These are phyloP conservation scores for Podosphaera xanthii DNA, from an alignment of 2,329 filamentous ascomycete genomes.

Conservation along the genomic window DNA sequence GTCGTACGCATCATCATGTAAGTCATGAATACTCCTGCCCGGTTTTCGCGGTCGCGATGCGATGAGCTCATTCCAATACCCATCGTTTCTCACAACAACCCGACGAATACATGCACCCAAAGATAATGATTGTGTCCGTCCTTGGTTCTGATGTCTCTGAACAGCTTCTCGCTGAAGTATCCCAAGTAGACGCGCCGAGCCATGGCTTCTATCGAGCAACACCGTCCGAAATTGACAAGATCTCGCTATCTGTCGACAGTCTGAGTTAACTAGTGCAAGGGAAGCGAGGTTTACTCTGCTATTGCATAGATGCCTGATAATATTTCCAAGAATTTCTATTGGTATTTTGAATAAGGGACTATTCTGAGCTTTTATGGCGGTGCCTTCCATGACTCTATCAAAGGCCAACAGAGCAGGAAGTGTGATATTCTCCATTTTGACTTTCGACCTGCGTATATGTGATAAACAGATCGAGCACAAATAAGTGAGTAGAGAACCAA, in stretches of 20 bases:
- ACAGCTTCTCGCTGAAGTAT: not conserved
- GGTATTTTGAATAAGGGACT: not conserved
- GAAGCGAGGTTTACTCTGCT: not conserved
- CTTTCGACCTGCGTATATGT: not conserved
- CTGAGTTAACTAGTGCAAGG: not conserved
- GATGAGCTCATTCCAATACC: not conserved
- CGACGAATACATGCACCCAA: not conserved
- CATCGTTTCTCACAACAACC: not conserved
- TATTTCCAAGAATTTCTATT: not conserved
- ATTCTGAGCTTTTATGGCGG: not conserved
- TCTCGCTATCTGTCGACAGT: not conserved
- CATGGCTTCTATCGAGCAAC: not conserved
- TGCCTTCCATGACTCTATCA: not conserved
- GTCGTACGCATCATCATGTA: not conserved
- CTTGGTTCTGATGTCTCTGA: not conserved
- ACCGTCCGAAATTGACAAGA: slow-evolving; percentile 1
- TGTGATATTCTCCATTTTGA: not conserved
- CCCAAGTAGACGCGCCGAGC: not conserved
- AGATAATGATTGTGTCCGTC: not conserved
- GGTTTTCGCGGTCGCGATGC: not conserved
- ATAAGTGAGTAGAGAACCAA: too few relatives aligned
- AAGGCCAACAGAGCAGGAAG: not conserved
- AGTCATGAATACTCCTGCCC: not conserved
- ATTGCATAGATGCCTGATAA: not conserved
- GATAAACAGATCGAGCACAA: not conserved